Evolutionary conservation across 176 grass and related monocot genomes (phyloP).

Genomic region (Zea mays): DNA sequence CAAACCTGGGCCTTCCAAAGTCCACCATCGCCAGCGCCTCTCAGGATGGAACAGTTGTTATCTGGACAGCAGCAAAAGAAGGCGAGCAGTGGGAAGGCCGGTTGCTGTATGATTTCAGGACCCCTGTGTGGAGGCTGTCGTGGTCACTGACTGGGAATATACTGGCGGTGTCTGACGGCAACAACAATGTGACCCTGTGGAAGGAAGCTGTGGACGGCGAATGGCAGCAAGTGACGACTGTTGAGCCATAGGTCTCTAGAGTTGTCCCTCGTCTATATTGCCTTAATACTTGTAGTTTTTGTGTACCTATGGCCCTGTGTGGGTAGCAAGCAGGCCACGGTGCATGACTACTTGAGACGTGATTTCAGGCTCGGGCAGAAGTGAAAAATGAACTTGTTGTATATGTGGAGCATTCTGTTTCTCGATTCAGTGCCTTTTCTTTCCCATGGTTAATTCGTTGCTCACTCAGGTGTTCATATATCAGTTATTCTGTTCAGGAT

Average conservation of each 20-base stretch:
- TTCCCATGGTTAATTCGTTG: neutral
- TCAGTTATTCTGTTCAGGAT: neutral
- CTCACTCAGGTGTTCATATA: neutral
- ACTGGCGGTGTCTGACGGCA: conserved; percentile 66
- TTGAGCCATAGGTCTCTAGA: conserved; percentile 53
- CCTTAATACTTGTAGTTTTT: neutral
- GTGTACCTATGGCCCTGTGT: conserved; percentile 2
- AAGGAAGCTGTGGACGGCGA: conserved; percentile 68
- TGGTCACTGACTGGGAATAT: conserved; percentile 77
- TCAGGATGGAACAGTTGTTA: conserved; percentile 75
- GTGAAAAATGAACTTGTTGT: neutral
- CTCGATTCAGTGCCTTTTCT: neutral
- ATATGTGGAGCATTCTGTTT: neutral
- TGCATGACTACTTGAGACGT: too few relatives aligned
- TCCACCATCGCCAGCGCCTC: conserved; percentile 74
- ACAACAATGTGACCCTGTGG: conserved; percentile 72
- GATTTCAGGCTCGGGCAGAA: too few relatives aligned
- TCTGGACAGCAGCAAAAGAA: conserved; percentile 69
- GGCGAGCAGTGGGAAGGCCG: conserved; percentile 71
- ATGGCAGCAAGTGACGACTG: conserved; percentile 80
- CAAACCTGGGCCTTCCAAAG: conserved; percentile 75
- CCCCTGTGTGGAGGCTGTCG: conserved; percentile 69
- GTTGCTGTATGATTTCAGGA: conserved; percentile 66
- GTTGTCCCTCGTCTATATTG: neutral
- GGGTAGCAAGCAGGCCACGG: too few relatives aligned